Evolutionary conservation across 768 basidiomycete species (phyloP), one percentile per base, ranked within the genome.

Genomic region (Suillus clintonianus): DNA sequence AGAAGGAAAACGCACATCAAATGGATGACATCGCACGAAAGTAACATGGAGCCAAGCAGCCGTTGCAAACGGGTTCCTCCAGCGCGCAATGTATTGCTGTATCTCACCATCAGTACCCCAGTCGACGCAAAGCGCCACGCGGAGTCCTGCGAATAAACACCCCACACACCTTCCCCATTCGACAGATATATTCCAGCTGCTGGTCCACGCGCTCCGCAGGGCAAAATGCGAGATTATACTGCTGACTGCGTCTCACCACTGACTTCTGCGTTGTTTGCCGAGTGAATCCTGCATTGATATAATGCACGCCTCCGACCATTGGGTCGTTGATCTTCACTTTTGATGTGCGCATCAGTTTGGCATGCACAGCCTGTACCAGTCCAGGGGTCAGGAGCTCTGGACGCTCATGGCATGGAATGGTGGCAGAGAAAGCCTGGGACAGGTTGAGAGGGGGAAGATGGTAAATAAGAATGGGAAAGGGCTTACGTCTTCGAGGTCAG

Each of bases 41-140:
- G 76, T 74, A 7, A 77, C 69, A 30, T 77, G 76, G 13, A 77
- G 61, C 76, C 76, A 77, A 9, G 76, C 74, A 13, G 77, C 74
- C 2, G 77, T 76, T 15, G 77, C 76, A 55, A 77, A 78, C 11
- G 76, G 76, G 60, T 78, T 77, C 19, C 77, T 70, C 77, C 76
- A 78, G 43, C 72, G 70, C 4, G 74, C 74, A 51, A 77, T 74
- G 61, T 76, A 78, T 77, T 78, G 77, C 76, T 78, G 17, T 32
- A 13, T 42, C 30, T 19, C 60, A 42, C 27, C 6, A 43, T 45
- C 30, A 50, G 14, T 7, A 37, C 47, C 43, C 30, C 19, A 53
- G 51, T 13, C 30, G 17, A 6, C 30, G 17, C n/a, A 27, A 32
- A 37, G 17, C 51, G n/a, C 36, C 14, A 39, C 36, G 27, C n/a